Evolutionary conservation across 768 basidiomycete species (phyloP), one percentile per base, ranked within the genome.

Genomic region (Phlegmacium glaucopus): DNA sequence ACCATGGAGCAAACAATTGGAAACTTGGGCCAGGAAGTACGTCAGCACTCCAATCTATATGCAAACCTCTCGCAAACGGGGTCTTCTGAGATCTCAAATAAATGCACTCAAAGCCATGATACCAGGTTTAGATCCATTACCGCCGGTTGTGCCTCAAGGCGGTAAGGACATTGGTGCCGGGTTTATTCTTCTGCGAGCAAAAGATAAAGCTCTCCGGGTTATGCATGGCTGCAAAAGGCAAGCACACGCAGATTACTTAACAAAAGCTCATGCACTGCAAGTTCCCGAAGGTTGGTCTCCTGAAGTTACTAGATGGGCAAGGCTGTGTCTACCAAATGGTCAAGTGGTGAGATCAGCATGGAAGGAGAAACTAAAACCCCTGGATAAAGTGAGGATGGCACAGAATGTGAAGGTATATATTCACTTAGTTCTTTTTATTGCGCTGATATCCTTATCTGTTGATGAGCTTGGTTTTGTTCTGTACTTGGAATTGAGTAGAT

Each of bases 291-390:
- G 28, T 37, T 22, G 16, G 32, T 34, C 32, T 11, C 32, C 12
- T 30, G 26, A 22, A 16, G 37, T 59, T 32, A 34, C 28, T 9
- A 48, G 58, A 35, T 69, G 66, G 68, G 64, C 64, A 26, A 59
- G 65, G 7, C 52, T 71, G 15, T 52, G 47, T 39, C 61, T 71
- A 7, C 69, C 69, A 15, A 73, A 68, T 59, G 66, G 67, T 1
- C 70, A 72, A 49, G 60, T 65, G 30, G 67, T 57, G 1, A 51
- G 65, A 9, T 63, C 64, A 6, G 39, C 44, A 7, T 71, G 64
- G 66, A 67, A 65, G 45, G 72, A 72, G 44, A 26, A 40, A 9
- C 50, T 48, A 5, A 54, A 62, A 45, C 37, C 52, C 2, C 16
- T 52, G 16, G 36, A 51, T 10, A 52, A 61, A 10, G 22, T 62